Percentiles rank a stretch among this genome's conserved stretches.
These are phyloP conservation scores for Rhodomyrtus psidioides DNA, from an alignment of 441 rosid genomes.

Conservation along the genomic window DNA sequence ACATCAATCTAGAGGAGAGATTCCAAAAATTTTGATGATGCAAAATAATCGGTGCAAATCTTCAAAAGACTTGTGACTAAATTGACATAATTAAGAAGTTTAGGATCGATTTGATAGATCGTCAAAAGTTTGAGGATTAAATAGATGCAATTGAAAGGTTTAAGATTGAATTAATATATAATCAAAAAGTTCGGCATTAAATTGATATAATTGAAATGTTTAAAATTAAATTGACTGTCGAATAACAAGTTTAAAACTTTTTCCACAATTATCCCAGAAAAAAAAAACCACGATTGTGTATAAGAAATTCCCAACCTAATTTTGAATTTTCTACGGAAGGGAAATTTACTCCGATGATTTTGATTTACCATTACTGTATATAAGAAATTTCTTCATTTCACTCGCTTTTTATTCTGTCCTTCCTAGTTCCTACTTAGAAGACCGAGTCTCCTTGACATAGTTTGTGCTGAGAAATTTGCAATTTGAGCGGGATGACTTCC, in stretches of 20 bases:
- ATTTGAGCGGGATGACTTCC: not conserved
- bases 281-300: not conserved
- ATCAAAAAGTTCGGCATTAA: no score
- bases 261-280: no score
- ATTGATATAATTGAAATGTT: no score
- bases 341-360: not conserved
- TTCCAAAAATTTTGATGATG: not conserved
- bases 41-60: no score
- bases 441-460: not conserved
- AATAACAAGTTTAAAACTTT: no score
- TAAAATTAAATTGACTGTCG: no score
- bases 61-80: no score
- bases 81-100: no score
- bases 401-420: not conserved
- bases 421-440: not conserved
- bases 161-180: no score
- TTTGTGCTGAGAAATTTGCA: not conserved
- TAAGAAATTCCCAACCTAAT: not conserved
- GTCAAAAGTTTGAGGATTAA: no score
- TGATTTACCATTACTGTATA: not conserved
- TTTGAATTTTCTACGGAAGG: not conserved
- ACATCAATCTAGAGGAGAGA: not conserved
- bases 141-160: no score
- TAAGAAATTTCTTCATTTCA: not conserved
- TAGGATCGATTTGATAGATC: no score